Conservation (phyloP, 768 basidiomycete genomes). For the Lactarius pseudohatsudake region DNA sequence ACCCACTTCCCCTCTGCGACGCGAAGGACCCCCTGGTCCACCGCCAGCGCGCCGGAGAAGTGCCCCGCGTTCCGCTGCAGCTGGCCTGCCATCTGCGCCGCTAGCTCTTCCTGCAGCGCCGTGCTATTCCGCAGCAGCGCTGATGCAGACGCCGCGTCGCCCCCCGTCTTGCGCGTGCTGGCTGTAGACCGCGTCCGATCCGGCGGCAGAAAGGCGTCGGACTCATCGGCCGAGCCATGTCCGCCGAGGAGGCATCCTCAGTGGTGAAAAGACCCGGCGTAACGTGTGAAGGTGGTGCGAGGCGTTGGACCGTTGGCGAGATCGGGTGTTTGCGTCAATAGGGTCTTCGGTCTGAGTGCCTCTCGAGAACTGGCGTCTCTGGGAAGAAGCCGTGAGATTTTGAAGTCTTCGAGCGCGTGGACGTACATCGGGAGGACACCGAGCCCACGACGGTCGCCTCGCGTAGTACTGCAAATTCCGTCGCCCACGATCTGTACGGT, state of each 20-base stretch:
- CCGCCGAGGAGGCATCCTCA: not conserved
- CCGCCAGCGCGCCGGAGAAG: slow-evolving; percentile 68
- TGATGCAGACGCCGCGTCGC: slow-evolving; percentile 35
- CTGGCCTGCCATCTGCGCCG: slow-evolving; percentile 75
- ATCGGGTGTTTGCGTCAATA: not conserved
- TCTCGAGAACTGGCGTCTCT: too few species aligned
- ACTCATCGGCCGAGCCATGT: slow-evolving; percentile 5
- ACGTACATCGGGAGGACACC: too few species aligned
- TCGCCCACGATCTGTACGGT: too few species aligned
- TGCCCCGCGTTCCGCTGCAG: slow-evolving; percentile 80
- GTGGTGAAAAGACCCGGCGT: slow-evolving; percentile 23
- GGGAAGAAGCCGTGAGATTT: too few species aligned
- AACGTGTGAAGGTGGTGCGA: slow-evolving; percentile 29
- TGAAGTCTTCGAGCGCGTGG: too few species aligned
- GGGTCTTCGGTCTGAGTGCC: too few species aligned
- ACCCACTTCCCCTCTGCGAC: slow-evolving; percentile 66
- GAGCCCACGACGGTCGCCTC: too few species aligned
- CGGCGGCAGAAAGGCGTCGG: slow-evolving; percentile 36
- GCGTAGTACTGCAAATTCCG: too few species aligned
- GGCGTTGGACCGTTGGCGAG: slow-evolving; percentile 43
- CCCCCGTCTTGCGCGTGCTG: slow-evolving; percentile 7
- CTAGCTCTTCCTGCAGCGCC: too few species aligned
- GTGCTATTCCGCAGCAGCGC: slow-evolving; percentile 51
- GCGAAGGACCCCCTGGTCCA: slow-evolving; percentile 71
- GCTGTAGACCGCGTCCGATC: slow-evolving; percentile 12